A percentile compares a stretch with the other conserved stretches of the same genome.
These are phyloP conservation scores for Metarhizium robertsii DNA, from an alignment of 2,329 filamentous ascomycete species.

Conservation along the genomic window DNA sequence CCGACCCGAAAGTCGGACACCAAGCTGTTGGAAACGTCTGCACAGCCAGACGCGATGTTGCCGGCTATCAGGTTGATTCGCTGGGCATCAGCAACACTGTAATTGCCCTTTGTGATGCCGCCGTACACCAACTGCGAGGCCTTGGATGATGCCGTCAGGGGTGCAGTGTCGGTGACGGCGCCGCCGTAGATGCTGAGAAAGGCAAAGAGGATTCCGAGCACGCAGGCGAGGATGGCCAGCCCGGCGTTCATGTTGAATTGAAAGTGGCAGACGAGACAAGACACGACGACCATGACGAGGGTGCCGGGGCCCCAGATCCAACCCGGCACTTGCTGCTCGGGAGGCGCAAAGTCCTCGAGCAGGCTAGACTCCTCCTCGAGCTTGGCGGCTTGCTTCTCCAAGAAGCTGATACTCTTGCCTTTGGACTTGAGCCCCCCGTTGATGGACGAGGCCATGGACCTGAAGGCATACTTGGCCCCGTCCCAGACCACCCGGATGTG, in stretches of 20 bases:
- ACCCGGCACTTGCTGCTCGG: slow-evolving; percentile 38
- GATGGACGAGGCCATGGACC: slow-evolving; percentile 18
- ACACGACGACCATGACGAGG: slow-evolving; percentile 38
- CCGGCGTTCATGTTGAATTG: slow-evolving; percentile 49
- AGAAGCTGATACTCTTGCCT: slow-evolving; percentile 21
- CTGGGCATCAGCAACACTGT: slow-evolving; percentile 42
- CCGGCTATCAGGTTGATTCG: slow-evolving; percentile 58
- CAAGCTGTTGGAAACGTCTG: slow-evolving; percentile 42
- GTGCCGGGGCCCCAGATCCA: slow-evolving; percentile 44
- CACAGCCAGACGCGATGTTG: slow-evolving; percentile 44
- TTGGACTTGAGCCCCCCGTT: slow-evolving; percentile 21
- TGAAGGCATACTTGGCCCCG: slow-evolving; percentile 24
- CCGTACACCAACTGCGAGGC: slow-evolving; percentile 61
- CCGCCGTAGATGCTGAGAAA: slow-evolving; percentile 41
- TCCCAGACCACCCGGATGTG: slow-evolving; percentile 28
- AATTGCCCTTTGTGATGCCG: slow-evolving; percentile 49
- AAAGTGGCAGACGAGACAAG: slow-evolving; percentile 38
- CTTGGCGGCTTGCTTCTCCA: slow-evolving; percentile 27
- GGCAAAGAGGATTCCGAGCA: slow-evolving; percentile 49
- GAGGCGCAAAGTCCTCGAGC: slow-evolving; percentile 29
- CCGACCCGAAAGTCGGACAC: slow-evolving; percentile 58
- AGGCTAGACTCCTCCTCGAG: slow-evolving; percentile 19
- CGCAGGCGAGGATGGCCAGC: slow-evolving; percentile 43
- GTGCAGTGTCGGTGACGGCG: slow-evolving; percentile 50
- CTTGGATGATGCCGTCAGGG: slow-evolving; percentile 57